phyloP scores from a whole-genome alignment of 73 alveolate species.

The Tetrahymena thermophila region DNA sequence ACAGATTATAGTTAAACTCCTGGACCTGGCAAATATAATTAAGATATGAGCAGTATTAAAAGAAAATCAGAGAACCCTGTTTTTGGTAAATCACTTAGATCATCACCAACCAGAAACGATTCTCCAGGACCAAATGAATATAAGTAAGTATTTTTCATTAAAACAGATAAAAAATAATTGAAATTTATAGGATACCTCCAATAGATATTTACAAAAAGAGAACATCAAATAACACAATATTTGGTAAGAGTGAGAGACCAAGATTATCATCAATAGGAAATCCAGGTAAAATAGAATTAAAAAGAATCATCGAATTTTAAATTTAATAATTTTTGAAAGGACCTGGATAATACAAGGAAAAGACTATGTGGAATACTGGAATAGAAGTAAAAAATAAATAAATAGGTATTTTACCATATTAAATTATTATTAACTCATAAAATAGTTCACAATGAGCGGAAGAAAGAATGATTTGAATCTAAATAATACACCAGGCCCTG shows the following conservation, averaged over 20 bases:
- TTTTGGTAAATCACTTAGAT: neutral
- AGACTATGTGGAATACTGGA: neutral
- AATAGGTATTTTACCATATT: neutral
- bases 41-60: neutral
- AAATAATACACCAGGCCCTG: neutral
- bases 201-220: neutral
- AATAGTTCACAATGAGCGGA: neutral
- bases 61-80: neutral
- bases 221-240: neutral
- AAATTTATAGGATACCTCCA: neutral
- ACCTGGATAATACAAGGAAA: neutral
- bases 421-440: neutral
- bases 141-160: neutral
- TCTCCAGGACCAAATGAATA: neutral
- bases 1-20: neutral
- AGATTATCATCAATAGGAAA: neutral
- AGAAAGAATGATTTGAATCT: neutral
- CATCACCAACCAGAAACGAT: neutral
- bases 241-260: neutral
- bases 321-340: neutral
- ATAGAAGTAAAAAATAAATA: neutral
- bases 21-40: neutral
- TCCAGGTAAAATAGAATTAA: neutral
- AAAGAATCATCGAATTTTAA: neutral
- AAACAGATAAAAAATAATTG: neutral